Conservation (phyloP, 495 filamentous ascomycete species). For the Penicillium waksmanii region DNA sequence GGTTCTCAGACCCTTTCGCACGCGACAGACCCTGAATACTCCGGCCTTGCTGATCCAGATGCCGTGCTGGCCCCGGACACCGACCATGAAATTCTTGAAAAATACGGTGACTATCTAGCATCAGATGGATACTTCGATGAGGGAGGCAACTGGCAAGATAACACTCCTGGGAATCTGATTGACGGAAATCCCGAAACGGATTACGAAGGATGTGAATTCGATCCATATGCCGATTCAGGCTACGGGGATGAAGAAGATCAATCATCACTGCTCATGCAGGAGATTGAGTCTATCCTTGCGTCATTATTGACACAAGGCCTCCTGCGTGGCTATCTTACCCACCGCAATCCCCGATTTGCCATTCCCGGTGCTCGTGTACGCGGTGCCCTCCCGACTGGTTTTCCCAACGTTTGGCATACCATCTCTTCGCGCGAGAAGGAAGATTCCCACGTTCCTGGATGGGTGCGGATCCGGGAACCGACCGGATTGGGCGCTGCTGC, state of each 20-base stretch:
- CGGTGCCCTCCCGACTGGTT: conserved; percentile 63
- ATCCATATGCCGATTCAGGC: conserved; percentile 37
- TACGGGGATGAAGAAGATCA: conserved; percentile 27
- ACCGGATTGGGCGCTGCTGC: conserved; percentile 16
- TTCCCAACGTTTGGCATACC: conserved; percentile 63
- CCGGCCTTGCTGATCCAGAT: conserved; percentile 19
- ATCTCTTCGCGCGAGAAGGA: conserved; percentile 49
- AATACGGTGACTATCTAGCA: conserved; percentile 43
- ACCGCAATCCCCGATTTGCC: conserved; percentile 73
- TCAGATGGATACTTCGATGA: conserved; percentile 42
- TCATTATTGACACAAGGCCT: conserved; percentile 80
- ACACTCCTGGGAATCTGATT: conserved; percentile 30
- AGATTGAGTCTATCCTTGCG: conserved; percentile 77
- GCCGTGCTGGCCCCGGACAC: conserved; percentile 5
- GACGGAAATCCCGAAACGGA: conserved; percentile 49
- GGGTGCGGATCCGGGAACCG: conserved; percentile 49
- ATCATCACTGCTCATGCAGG: conserved; percentile 57
- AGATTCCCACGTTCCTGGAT: conserved; percentile 55
- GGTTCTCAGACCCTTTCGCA: conserved; percentile 41
- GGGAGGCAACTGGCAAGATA: conserved; percentile 34
- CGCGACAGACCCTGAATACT: conserved; percentile 39
- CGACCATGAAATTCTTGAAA: conserved; percentile 27
- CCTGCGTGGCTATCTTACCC: conserved; percentile 85
- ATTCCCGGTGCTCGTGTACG: conserved; percentile 76
- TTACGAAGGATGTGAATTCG: conserved; percentile 48